Evolutionary conservation across 176 grass and related monocot genomes (phyloP).

Genomic region (Cocos nucifera): DNA sequence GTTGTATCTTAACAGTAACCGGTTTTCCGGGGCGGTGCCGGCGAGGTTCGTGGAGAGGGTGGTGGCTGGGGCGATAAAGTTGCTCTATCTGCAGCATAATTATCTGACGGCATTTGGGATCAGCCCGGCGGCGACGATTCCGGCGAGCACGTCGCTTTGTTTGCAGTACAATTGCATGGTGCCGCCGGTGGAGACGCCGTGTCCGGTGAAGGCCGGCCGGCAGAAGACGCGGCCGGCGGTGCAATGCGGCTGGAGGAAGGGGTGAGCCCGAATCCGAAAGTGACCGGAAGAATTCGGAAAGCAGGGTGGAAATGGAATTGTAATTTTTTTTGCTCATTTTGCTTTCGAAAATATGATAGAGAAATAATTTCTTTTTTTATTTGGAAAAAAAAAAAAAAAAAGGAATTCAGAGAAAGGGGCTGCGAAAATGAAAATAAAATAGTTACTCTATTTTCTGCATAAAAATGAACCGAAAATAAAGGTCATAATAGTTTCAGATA

Average conservation of each 20-base stretch:
- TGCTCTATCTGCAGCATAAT: slow-evolving; percentile 17
- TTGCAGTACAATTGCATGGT: slow-evolving; percentile 11
- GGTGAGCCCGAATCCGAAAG: too few relatives aligned
- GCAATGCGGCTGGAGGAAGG: not conserved
- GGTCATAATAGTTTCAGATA: too few relatives aligned
- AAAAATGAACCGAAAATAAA: too few relatives aligned
- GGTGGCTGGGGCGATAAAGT: slow-evolving; percentile 1
- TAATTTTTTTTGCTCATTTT: too few relatives aligned
- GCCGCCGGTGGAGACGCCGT: slow-evolving; percentile 3
- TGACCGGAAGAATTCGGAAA: too few relatives aligned
- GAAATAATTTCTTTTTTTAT: too few relatives aligned
- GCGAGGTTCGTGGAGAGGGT: slow-evolving; percentile 1
- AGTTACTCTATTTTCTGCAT: too few relatives aligned
- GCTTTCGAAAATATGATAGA: too few relatives aligned
- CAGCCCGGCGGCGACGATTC: not conserved
- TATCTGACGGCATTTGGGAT: slow-evolving; percentile 8
- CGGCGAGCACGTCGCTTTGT: not conserved
- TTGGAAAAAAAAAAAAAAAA: too few relatives aligned
- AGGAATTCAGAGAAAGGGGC: too few relatives aligned
- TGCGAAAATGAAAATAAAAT: too few relatives aligned
- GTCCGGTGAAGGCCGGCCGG: slow-evolving; percentile 1
- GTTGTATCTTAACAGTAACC: slow-evolving; percentile 8
- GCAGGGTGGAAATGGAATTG: too few relatives aligned
- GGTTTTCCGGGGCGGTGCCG: slow-evolving; percentile 6
- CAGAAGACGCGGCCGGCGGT: slow-evolving; percentile 8